Conservation (phyloP, 2,329 filamentous ascomycete species). For the Claviceps digitariae region DNA sequence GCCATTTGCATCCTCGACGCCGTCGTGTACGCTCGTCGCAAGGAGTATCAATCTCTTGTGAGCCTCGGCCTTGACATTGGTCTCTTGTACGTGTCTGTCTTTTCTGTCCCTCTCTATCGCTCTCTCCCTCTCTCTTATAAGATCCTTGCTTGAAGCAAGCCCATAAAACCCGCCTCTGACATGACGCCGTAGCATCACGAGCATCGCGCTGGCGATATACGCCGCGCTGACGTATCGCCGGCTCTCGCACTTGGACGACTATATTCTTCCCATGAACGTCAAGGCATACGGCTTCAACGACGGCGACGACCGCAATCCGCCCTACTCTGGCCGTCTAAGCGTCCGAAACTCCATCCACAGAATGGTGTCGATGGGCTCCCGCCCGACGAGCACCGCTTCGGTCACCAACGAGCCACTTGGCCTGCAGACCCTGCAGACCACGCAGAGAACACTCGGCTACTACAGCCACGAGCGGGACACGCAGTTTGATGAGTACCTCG, state of each 20-base stretch:
- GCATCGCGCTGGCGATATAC: conserved; percentile 14
- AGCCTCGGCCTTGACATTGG: conserved; percentile 32
- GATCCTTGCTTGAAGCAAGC: neutral
- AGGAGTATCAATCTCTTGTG: conserved; percentile 33
- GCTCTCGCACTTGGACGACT: conserved; percentile 34
- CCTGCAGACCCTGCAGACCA: conserved; percentile 7
- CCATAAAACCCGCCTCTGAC: neutral
- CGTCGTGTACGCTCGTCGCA: conserved; percentile 26
- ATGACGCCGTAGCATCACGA: conserved; percentile 24
- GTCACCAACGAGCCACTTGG: conserved; percentile 9
- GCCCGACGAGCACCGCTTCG: conserved; percentile 8
- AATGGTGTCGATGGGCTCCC: too few species aligned
- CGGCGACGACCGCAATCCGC: conserved; percentile 13
- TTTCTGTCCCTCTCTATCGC: neutral
- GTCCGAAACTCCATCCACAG: too few species aligned
- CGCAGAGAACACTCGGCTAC: conserved; percentile 14
- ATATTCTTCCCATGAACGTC: conserved; percentile 34
- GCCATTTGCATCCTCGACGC: conserved; percentile 37
- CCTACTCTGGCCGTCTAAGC: conserved; percentile 11
- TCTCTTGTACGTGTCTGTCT: conserved; percentile 29
- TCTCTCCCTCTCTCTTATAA: neutral
- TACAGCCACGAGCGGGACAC: conserved; percentile 34
- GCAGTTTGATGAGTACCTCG: conserved; percentile 31
- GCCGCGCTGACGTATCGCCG: conserved; percentile 26
- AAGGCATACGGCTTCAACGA: conserved; percentile 34